Percentiles rank a stretch among this genome's conserved stretches.
phyloP scores from a whole-genome alignment of 208 protist species.

The Acanthamoeba culbertsoni region DNA sequence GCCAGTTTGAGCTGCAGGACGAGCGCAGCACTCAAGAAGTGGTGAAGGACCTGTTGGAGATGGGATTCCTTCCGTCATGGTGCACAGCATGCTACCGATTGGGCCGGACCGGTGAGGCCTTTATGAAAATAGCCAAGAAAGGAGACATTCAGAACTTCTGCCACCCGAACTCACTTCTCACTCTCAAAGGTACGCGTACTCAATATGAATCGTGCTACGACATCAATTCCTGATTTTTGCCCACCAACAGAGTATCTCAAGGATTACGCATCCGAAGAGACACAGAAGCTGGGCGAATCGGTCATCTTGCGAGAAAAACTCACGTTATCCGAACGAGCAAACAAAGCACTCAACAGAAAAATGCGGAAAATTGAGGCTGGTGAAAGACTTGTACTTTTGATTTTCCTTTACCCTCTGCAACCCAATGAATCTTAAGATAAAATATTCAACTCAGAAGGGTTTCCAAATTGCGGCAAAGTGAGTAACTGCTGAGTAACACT shows the following conservation, averaged over 20 bases:
- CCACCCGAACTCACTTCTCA: slow-evolving; percentile 74
- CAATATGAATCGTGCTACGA: not conserved
- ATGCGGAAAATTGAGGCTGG: not conserved
- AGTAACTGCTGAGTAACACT: no score
- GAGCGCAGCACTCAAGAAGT: slow-evolving; percentile 67
- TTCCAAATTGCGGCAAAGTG: no score
- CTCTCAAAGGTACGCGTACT: slow-evolving; percentile 7
- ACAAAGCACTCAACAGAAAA: not conserved
- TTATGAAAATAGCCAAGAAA: slow-evolving; percentile 79
- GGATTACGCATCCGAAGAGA: not conserved
- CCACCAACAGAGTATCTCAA: not conserved
- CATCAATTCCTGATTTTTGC: not conserved
- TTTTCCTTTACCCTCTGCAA: no score
- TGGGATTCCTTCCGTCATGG: slow-evolving; percentile 71
- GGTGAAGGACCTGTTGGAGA: slow-evolving; percentile 65
- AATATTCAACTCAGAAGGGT: no score
- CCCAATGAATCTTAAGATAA: no score
- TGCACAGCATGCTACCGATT: slow-evolving; percentile 78
- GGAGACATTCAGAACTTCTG: slow-evolving; percentile 76
- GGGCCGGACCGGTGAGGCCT: slow-evolving; percentile 72
- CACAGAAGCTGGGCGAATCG: not conserved
- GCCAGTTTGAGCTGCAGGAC: slow-evolving; percentile 74
- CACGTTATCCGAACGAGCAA: not conserved
- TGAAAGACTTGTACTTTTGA: not conserved
- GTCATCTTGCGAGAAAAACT: not conserved